Evolutionary conservation across 345 rosid species (phyloP).

Genomic region (Euphorbia peplus): DNA sequence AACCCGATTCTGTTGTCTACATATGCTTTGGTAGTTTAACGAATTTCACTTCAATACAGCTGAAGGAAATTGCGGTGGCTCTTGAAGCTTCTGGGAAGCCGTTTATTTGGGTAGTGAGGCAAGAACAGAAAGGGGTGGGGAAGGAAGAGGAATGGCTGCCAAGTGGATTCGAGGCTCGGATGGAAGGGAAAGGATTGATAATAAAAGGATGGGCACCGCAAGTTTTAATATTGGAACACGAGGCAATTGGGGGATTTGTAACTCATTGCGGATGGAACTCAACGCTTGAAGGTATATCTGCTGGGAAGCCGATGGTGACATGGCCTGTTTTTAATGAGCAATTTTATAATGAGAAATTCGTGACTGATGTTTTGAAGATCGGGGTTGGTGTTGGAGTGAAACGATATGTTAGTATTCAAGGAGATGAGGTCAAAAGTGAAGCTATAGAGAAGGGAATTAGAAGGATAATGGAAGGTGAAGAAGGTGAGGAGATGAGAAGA

Average conservation of each 20-base stretch:
- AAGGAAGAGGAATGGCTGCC: neutral
- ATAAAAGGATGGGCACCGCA: neutral
- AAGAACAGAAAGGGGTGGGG: neutral
- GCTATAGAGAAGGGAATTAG: neutral
- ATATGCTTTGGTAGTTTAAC: neutral
- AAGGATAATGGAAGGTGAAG: neutral
- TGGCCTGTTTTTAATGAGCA: neutral
- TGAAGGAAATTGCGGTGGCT: neutral
- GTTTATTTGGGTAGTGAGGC: neutral
- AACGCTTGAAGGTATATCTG: neutral
- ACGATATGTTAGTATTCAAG: neutral
- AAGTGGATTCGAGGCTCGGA: neutral
- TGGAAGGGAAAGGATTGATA: neutral
- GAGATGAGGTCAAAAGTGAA: neutral
- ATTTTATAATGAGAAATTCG: constrained; percentile 1
- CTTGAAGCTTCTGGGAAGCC: neutral
- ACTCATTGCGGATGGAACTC: constrained; percentile 4
- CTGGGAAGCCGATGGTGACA: neutral
- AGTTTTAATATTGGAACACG: neutral
- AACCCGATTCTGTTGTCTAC: neutral
- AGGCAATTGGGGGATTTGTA: neutral
- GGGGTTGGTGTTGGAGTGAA: neutral
- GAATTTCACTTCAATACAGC: neutral
- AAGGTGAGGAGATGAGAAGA: neutral
- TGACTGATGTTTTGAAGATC: neutral